Evolutionary conservation across 352 stramenopile species (phyloP), one percentile per base, ranked within the genome.

Genomic region (Globisporangium okanoganense): DNA sequence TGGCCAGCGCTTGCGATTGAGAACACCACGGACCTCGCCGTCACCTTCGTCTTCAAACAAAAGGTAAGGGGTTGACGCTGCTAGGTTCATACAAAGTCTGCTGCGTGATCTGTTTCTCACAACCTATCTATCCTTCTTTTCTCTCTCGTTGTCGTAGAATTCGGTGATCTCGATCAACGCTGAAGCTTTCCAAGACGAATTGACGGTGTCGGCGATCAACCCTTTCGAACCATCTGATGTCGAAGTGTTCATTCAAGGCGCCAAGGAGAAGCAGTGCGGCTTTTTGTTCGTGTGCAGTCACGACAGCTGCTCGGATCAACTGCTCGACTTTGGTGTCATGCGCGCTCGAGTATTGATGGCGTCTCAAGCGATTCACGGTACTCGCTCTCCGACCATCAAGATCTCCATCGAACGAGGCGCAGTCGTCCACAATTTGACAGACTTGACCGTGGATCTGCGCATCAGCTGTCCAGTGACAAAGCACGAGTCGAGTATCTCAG

Each of bases 1-100:
- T 82, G 70, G 61, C 75, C 78, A 43, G 76, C 72, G 31, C 57
- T 87, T 9, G 64, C 48, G 22, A 56, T 82, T 20, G 61, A 77
- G 22, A 85, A 87, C 65, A 70, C 12, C 0, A 72, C 64, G 40
- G 67, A 79, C 51, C 50, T 70, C 22, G 43, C 50, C 5, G 29
- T 82, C 49, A n/a, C 8, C 10, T 58, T 87, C 24, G 54, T 7
- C 14, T 76, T 87, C 9, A 58, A 53, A 33, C 77, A 84, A 40
- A 75, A 76, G 65, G 77, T 85, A 40, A 24, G 38, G 50, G 12
- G 9, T 57, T 35, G 40, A 22, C 18, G 40, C 16, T 45, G 33
- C 41, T 40, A 53, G 8, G 7, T 20, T 33, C 13, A 40, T 48
- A 16, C 40, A 8, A 45, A 14, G 43, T 20, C 20, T 31, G n/a